Conservation (phyloP, 345 rosid species). For the Eucalyptus pauciflora region DNA sequence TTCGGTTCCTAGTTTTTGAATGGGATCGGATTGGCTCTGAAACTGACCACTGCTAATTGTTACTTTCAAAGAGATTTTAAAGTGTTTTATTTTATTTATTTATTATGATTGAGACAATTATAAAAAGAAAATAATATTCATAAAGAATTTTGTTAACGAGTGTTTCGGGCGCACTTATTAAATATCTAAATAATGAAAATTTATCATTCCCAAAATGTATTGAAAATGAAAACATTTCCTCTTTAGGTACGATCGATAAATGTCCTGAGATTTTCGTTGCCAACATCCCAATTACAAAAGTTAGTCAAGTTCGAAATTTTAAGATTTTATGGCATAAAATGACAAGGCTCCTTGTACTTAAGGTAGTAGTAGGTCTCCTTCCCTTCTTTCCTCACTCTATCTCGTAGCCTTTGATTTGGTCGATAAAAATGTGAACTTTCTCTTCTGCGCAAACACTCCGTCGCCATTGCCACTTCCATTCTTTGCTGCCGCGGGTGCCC, state of each 20-base stretch:
- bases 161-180: fast-evolving
- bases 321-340: not conserved
- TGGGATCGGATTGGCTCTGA: fast-evolving
- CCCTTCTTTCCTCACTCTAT: not conserved
- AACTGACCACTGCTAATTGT: fast-evolving
- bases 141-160: not conserved
- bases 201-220: not conserved
- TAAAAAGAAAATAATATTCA: not conserved
- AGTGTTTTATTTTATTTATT: not conserved
- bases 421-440: not conserved
- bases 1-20: fast-evolving
- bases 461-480: not conserved
- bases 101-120: not conserved
- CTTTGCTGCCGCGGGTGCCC: not conserved
- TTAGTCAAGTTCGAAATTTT: not conserved
- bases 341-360: not conserved
- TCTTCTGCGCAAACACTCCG: not conserved
- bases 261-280: not conserved
- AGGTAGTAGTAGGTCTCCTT: not conserved
- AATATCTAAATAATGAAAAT: fast-evolving
- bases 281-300: not conserved
- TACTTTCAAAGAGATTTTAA: not conserved
- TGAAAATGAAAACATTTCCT: not conserved
- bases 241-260: not conserved
- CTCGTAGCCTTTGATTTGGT: not conserved